Conservation (phyloP, 2,329 filamentous ascomycete genomes). For the Fusarium xylarioides region DNA sequence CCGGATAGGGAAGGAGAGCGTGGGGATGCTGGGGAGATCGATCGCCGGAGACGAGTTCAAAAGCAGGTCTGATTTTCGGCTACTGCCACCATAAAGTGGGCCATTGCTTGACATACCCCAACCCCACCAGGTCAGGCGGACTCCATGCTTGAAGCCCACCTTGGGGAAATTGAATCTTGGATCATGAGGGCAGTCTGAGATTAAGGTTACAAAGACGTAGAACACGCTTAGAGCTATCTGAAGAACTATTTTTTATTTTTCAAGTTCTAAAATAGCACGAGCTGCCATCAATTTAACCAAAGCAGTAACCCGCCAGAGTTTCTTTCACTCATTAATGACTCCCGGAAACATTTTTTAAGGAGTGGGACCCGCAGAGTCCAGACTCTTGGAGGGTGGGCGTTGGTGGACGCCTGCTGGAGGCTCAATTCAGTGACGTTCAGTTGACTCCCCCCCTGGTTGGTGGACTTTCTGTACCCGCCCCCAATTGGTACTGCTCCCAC, state of each 20-base stretch:
- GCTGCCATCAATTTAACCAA: slow-evolving; percentile 8
- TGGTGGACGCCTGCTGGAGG: slow-evolving; percentile 22
- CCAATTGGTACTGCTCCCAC: slow-evolving; percentile 27
- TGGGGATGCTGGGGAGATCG: slow-evolving; percentile 14
- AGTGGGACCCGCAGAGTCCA: slow-evolving; percentile 12
- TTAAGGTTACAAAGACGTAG: slow-evolving; percentile 8
- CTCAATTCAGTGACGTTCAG: slow-evolving; percentile 19
- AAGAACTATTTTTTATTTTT: neutral
- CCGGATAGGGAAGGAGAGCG: slow-evolving; percentile 37
- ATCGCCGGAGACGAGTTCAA: slow-evolving; percentile 23
- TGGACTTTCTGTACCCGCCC: slow-evolving; percentile 40
- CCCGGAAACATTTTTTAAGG: slow-evolving; percentile 32
- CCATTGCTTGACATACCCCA: slow-evolving; percentile 29
- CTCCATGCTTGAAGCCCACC: too few relatives aligned
- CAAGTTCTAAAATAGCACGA: neutral
- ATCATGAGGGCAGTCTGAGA: slow-evolving; percentile 14
- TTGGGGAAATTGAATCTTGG: slow-evolving; percentile 9
- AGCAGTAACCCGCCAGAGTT: slow-evolving; percentile 18
- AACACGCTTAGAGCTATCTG: neutral
- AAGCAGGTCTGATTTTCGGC: too few relatives aligned
- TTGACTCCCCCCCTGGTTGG: slow-evolving; percentile 27
- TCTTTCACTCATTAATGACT: slow-evolving; percentile 13
- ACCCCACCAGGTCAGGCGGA: slow-evolving; percentile 44
- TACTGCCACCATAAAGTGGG: slow-evolving; percentile 32
- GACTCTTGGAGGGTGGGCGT: slow-evolving; percentile 17